A percentile compares a stretch with the other conserved stretches of the same genome.
Evolutionary conservation across 768 basidiomycete genomes (phyloP).

Genomic region (Coprinopsis sp.): DNA sequence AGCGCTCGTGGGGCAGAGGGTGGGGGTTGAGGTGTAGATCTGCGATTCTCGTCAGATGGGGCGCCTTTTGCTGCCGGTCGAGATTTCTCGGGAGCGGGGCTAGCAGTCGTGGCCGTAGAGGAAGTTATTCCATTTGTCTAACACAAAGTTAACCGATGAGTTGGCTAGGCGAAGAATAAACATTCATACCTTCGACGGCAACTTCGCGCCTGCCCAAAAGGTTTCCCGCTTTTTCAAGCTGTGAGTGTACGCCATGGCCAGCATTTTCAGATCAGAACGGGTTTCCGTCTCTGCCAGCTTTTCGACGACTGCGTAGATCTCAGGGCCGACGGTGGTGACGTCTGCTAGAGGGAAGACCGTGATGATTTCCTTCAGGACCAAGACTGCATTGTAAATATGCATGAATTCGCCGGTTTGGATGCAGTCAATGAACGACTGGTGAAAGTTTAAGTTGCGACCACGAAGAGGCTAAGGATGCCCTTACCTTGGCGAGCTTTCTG

Average conservation of each 20-base stretch:
- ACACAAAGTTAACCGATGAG: background rate
- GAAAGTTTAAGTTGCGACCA: background rate
- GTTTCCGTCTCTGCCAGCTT: constrained; percentile 70
- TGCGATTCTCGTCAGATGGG: constrained; percentile 32
- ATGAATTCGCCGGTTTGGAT: constrained; percentile 90
- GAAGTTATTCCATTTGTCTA: constrained; percentile 25
- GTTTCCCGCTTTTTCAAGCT: constrained; percentile 70
- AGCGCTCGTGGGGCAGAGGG: constrained; percentile 50
- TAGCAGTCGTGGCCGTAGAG: constrained; percentile 29
- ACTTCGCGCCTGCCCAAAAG: constrained; percentile 41
- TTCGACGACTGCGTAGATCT: constrained; percentile 58
- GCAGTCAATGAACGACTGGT: constrained; percentile 72
- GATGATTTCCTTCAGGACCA: constrained; percentile 86
- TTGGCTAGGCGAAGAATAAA: background rate
- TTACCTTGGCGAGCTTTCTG: constrained; percentile 63
- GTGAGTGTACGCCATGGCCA: constrained; percentile 73
- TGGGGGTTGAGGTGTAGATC: constrained; percentile 28
- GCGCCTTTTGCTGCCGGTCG: constrained; percentile 29
- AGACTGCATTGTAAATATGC: constrained; percentile 96
- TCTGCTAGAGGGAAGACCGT: constrained; percentile 80
- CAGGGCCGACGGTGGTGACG: constrained; percentile 49
- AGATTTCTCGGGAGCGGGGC: constrained; percentile 29
- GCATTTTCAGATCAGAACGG: constrained; percentile 78
- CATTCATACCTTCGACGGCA: constrained; percentile 21
- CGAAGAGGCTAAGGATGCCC: background rate